phyloP scores from a whole-genome alignment of 148 eudicot species.

The Fagopyrum homotropicum region DNA sequence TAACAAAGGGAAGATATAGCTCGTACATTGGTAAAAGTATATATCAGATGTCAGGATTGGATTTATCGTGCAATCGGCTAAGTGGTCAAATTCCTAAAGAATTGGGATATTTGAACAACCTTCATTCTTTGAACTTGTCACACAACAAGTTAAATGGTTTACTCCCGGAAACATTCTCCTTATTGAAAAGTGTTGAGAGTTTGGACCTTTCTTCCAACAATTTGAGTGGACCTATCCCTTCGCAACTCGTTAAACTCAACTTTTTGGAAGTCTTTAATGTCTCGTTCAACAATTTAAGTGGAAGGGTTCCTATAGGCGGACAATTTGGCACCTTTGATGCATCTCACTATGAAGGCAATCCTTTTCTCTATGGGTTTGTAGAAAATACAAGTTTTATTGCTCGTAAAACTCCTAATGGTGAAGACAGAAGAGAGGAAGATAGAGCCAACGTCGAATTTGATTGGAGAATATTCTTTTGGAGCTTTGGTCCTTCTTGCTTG shows the following conservation, averaged over 20 bases:
- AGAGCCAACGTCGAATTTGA: neutral
- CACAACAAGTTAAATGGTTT: constrained; percentile 15
- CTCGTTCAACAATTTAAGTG: constrained; percentile 16
- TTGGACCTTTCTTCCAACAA: constrained; percentile 21
- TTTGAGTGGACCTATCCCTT: constrained; percentile 13
- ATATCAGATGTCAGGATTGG: too few species aligned
- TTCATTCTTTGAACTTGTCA: neutral
- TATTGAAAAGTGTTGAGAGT: constrained; percentile 12
- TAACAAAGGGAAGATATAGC: too few species aligned
- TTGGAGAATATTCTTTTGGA: neutral
- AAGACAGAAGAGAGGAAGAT: neutral
- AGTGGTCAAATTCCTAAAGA: too few species aligned
- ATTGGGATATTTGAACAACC: too few species aligned
- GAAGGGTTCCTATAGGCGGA: neutral
- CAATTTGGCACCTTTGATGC: constrained; percentile 11
- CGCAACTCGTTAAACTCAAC: neutral
- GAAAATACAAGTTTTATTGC: neutral
- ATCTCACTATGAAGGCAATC: constrained; percentile 14
- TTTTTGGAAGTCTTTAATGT: constrained; percentile 13
- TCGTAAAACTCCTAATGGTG: neutral
- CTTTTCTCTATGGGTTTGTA: constrained; percentile 7
- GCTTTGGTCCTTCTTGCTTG: neutral
- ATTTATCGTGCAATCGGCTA: too few species aligned
- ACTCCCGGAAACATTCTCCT: constrained; percentile 14
- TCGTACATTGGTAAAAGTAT: too few species aligned